These are phyloP conservation scores for Gossypium thurberi DNA, from an alignment of 345 rosid genomes.

Conservation along the genomic window DNA sequence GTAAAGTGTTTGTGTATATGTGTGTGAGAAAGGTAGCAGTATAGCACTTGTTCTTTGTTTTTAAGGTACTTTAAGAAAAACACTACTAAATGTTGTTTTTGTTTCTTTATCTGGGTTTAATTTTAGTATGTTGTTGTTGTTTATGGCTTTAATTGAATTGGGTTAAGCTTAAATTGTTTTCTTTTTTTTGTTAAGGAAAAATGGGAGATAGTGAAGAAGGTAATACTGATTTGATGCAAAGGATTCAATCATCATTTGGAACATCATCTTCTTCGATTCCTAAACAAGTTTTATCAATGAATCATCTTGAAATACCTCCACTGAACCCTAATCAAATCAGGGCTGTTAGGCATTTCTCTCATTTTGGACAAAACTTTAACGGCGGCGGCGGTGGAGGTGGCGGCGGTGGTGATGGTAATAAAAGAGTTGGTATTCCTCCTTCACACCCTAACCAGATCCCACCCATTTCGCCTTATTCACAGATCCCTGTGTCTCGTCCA, in stretches of 20 bases:
- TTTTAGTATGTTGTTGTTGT: slow-evolving; percentile 5
- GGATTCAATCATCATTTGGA: slow-evolving; percentile 61
- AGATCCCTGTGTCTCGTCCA: slow-evolving; percentile 66
- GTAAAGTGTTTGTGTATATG: background rate
- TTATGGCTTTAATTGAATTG: slow-evolving; percentile 13
- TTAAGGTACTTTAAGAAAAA: background rate
- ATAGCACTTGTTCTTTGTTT: too few species aligned
- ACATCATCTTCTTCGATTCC: slow-evolving; percentile 44
- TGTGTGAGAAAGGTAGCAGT: background rate
- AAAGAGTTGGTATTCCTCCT: slow-evolving; percentile 78
- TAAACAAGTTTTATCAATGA: slow-evolving; percentile 41
- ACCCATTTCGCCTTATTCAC: slow-evolving; percentile 79
- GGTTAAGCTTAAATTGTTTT: slow-evolving; percentile 4
- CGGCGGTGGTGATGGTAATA: slow-evolving; percentile 24
- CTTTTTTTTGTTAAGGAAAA: slow-evolving; percentile 10
- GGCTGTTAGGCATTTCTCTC: slow-evolving; percentile 39
- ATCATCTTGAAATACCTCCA: slow-evolving; percentile 50
- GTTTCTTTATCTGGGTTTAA: slow-evolving; percentile 8
- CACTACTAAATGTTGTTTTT: background rate
- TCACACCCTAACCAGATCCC: slow-evolving; percentile 81
- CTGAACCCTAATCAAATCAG: slow-evolving; percentile 46
- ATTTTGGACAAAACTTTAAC: slow-evolving; percentile 37
- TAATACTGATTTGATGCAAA: slow-evolving; percentile 57
- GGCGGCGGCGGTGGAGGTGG: slow-evolving; percentile 14
- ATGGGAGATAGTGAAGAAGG: slow-evolving; percentile 77